Evolutionary conservation across 805 yeast species (phyloP).

Genomic region (Suhomyces pyralidae): DNA sequence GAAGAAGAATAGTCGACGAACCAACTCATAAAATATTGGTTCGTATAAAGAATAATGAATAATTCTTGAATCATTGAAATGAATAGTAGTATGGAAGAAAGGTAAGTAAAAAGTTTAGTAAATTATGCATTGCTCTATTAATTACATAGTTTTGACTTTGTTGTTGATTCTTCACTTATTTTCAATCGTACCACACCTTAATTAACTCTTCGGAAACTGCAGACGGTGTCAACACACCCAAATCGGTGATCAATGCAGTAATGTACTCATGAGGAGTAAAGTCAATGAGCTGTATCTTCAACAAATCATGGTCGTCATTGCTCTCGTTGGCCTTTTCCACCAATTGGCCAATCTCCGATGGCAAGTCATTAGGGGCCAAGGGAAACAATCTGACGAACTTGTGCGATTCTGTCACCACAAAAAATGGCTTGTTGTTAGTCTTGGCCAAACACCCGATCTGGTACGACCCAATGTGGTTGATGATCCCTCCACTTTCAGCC

Average conservation of each 20-base stretch:
- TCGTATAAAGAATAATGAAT: too few relatives aligned
- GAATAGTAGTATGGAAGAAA: too few relatives aligned
- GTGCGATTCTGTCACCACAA: constrained; percentile 92
- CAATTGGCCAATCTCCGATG: constrained; percentile 38
- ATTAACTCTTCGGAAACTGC: constrained; percentile 98
- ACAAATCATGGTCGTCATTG: constrained; percentile 17
- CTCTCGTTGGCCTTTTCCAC: constrained; percentile 21
- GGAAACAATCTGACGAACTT: constrained; percentile 97
- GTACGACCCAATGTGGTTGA: constrained; percentile 91
- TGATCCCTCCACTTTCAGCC: constrained; percentile 97
- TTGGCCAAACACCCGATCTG: constrained; percentile 92
- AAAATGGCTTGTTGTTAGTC: constrained; percentile 86
- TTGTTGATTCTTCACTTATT: not conserved
- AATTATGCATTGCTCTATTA: not conserved
- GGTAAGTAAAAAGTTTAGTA: too few relatives aligned
- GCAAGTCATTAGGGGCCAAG: constrained; percentile 86
- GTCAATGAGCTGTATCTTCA: constrained; percentile 54
- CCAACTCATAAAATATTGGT: too few relatives aligned
- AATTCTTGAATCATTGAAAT: too few relatives aligned
- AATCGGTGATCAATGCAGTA: constrained; percentile 92
- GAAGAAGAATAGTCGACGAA: not conserved
- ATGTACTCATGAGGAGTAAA: constrained; percentile 95
- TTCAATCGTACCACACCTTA: constrained; percentile 92
- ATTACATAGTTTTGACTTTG: not conserved
- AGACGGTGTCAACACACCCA: constrained; percentile 95